A percentile compares a stretch with the other conserved stretches of the same genome.
These are phyloP conservation scores for Panicum virgatum DNA, from an alignment of 202 grass and related monocot species.

Conservation along the genomic window DNA sequence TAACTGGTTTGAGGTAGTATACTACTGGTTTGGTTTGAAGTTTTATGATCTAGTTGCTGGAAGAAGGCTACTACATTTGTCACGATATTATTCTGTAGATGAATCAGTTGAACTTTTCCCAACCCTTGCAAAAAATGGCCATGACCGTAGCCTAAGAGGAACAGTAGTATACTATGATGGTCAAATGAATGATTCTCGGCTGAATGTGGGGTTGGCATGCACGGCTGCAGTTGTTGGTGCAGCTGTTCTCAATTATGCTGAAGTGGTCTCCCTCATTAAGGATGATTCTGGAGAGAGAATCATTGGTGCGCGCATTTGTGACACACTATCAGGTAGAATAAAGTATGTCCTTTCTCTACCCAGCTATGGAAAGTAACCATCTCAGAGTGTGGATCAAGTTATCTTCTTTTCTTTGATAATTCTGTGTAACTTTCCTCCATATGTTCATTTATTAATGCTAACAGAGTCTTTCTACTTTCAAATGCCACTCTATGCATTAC, in stretches of 20 bases:
- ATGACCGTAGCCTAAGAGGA: conserved; percentile 76
- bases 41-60: conserved; percentile 93
- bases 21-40: conserved; percentile 94
- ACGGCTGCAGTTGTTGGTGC: conserved; percentile 81
- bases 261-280: conserved; percentile 87
- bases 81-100: conserved; percentile 91
- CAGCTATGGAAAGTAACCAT: background rate
- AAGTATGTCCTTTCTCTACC: conserved; percentile 46
- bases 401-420: background rate
- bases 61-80: conserved; percentile 81
- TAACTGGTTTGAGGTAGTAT: conserved; percentile 94
- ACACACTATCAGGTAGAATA: conserved; percentile 79
- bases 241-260: conserved; percentile 86
- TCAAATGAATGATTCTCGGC: conserved; percentile 91
- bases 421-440: background rate
- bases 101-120: conserved; percentile 89
- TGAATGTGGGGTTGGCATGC: conserved; percentile 93
- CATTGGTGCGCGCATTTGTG: conserved; percentile 78
- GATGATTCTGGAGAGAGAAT: conserved; percentile 71
- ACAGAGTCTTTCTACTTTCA: background rate
- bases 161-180: conserved; percentile 98
- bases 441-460: background rate
- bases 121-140: conserved; percentile 64
- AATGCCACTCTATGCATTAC: background rate
- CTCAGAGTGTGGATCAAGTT: background rate